These are phyloP conservation scores for Umbilicus rupestris DNA, from an alignment of 164 flowering plant species.

Conservation along the genomic window DNA sequence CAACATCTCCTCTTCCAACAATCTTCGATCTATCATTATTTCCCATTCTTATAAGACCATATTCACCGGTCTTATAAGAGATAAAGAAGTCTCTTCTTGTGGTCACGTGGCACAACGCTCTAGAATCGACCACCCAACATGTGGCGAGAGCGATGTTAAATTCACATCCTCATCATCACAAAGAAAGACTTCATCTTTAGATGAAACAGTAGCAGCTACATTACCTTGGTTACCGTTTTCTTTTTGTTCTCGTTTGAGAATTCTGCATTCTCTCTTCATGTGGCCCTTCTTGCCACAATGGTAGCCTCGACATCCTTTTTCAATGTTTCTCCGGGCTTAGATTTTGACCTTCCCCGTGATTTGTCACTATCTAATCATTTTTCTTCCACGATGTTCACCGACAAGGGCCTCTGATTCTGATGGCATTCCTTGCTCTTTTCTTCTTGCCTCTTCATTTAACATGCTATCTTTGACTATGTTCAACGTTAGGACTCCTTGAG, in stretches of 20 bases:
- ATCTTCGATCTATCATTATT: too few relatives aligned
- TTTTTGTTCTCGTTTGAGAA: neutral
- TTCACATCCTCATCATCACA: too few relatives aligned
- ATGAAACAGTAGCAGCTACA: neutral
- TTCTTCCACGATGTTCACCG: neutral
- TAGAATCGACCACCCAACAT: too few relatives aligned
- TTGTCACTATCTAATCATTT: neutral
- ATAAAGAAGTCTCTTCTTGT: too few relatives aligned
- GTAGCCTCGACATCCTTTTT: neutral
- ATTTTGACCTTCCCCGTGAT: neutral
- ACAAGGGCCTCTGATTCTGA: constrained; percentile 2
- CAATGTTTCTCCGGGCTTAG: neutral
- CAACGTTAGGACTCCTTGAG: neutral
- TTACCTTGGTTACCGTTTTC: neutral
- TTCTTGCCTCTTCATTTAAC: neutral
- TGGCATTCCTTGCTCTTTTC: neutral
- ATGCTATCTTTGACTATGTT: neutral
- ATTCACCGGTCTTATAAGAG: too few relatives aligned
- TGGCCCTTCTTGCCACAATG: neutral
- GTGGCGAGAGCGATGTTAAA: too few relatives aligned
- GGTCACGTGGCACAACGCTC: too few relatives aligned
- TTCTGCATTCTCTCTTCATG: neutral
- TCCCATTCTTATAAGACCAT: too few relatives aligned
- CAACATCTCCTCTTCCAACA: too few relatives aligned
- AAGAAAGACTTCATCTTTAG: neutral